Evolutionary conservation across 1,284 basidiomycete genomes (phyloP), one percentile per base, ranked within the genome.

Genomic region (Moniliophthora roreri): DNA sequence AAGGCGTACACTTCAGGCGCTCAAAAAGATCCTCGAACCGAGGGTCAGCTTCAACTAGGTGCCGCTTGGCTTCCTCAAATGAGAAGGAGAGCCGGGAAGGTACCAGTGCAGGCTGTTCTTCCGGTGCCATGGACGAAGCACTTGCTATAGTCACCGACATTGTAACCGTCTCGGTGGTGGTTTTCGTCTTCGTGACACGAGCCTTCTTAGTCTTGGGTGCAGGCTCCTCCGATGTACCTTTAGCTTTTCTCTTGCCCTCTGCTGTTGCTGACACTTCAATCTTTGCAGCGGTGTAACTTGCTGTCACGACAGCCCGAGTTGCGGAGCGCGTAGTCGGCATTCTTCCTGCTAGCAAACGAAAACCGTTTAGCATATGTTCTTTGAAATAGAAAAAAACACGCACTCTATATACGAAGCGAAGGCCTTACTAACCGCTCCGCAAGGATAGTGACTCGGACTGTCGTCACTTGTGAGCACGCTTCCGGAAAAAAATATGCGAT

Each of bases 1-100:
- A 95, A 2, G 91, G 90, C 56, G 81, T 84, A 66, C 91, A 92
- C 37, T 72, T 69, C 58, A 91, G 68, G 51, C 76, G 74, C 35
- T 71, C 64, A 64, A 95, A 93, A 3, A 95, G 61, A 26, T 80
- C 77, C 53, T 75, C 72, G 67, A 95, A 96, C 1, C 93, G 84
- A 5, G 72, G 63, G 62, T 95, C 93, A 2, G 77, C 79, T 1
- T 66, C 58, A 50, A 84, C 79, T 20, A 95, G 80, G 64, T 95
- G 91, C 11, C 72, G 57, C 63, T 85, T 87, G 0, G 91, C 93
- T 3, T 84, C 80, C 37, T 84, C 79, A 58, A 93, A 85, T 16
- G 82, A 79, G 72, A 96, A 95, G 3, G 81, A 79, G 26, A 94
- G 77, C 13, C 78, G 67, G 2, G 87, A 84, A 7, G 87, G 85